Conservation (phyloP, 1,139 yeast species). For the Hansenula sp. region DNA sequence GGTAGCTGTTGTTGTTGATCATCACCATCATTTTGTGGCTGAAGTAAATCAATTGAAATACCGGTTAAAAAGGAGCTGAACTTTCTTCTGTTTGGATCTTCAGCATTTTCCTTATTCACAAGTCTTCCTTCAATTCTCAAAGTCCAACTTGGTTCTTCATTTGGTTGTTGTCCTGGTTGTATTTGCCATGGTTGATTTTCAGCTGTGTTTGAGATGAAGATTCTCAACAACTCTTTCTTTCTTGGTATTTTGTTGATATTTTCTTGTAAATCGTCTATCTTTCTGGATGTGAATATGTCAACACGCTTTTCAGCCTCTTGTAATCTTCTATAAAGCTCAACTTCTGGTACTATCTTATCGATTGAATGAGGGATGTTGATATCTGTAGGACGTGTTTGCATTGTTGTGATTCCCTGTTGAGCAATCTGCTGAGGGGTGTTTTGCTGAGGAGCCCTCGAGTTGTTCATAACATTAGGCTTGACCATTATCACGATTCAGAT, state of each 20-base stretch:
- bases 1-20: conserved; percentile 14
- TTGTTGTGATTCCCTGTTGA: conserved; percentile 13
- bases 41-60: conserved; percentile 62
- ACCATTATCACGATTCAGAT: neutral
- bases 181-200: conserved; percentile 93
- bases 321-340: conserved; percentile 62
- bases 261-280: conserved; percentile 83
- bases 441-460: neutral
- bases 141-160: conserved; percentile 66
- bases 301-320: conserved; percentile 74
- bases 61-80: conserved; percentile 83
- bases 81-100: conserved; percentile 43
- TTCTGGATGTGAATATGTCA: conserved; percentile 78
- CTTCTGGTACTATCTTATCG: conserved; percentile 59
- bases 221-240: conserved; percentile 58
- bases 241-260: conserved; percentile 41
- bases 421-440: conserved; percentile 9
- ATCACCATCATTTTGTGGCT: conserved; percentile 32
- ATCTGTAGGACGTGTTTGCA: conserved; percentile 24
- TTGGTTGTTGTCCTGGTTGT: conserved; percentile 26
- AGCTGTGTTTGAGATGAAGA: conserved; percentile 77
- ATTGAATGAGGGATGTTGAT: conserved; percentile 19
- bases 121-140: conserved; percentile 84
- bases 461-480: neutral
- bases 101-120: conserved; percentile 40